These are phyloP conservation scores for Micractinium sp. DNA, from an alignment of 139 green algal species.

Conservation along the genomic window DNA sequence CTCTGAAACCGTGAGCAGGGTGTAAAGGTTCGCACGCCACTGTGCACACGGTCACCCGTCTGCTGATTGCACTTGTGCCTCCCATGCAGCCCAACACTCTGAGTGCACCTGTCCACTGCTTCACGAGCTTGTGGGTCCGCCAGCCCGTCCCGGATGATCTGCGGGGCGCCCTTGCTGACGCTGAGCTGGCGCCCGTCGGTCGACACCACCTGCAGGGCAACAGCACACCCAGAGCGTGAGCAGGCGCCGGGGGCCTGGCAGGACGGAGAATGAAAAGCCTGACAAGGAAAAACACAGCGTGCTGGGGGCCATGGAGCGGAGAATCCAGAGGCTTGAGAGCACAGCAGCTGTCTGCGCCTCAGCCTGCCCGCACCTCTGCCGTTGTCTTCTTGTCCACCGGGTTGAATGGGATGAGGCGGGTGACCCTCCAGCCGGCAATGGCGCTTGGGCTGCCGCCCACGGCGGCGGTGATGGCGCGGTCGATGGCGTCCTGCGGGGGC, in stretches of 20 bases:
- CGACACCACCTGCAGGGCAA: not conserved
- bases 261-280: no score
- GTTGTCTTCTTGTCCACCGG: conserved; percentile 58
- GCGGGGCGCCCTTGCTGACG: conserved; percentile 53
- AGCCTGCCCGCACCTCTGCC: conserved; percentile 16
- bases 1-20: no score
- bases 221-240: no score
- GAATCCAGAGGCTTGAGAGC: no score
- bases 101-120: conserved; percentile 16
- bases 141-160: conserved; percentile 47
- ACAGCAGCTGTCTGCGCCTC: not conserved
- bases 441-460: conserved; percentile 24
- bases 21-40: no score
- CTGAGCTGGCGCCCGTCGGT: conserved; percentile 11
- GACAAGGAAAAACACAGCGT: no score
- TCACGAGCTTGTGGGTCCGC: conserved; percentile 6
- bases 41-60: no score
- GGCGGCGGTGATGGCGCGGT: conserved; percentile 33
- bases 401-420: conserved; percentile 53
- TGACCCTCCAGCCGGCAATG: conserved; percentile 35
- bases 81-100: no score
- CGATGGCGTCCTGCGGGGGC: conserved; percentile 47
- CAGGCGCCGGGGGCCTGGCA: no score
- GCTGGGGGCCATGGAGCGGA: not conserved
- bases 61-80: no score